Evolutionary conservation across 192 early-diverging fungal species (phyloP).

Genomic region (Backusella liffmaniae): DNA sequence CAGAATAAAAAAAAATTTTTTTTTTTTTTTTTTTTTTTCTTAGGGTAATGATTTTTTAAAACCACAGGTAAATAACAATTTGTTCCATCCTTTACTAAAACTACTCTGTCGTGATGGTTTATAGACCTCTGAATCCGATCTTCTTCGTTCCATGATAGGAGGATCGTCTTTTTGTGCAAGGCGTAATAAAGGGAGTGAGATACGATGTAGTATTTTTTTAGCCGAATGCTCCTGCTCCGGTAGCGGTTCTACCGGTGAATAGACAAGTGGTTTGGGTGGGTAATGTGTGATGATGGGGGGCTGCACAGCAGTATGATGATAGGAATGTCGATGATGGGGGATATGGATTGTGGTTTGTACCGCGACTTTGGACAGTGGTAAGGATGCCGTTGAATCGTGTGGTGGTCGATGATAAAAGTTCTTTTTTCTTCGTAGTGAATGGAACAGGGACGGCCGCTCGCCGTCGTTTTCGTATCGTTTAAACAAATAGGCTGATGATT

Average conservation of each 20-base stretch:
- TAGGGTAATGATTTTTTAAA: not conserved
- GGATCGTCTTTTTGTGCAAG: not conserved
- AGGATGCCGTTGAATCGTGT: not conserved
- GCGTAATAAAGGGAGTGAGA: constrained; percentile 4
- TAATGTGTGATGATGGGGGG: constrained; percentile 35
- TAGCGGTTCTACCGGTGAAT: constrained; percentile 31
- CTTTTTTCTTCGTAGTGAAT: constrained; percentile 6
- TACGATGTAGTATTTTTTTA: constrained; percentile 1
- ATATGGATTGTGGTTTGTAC: constrained; percentile 32
- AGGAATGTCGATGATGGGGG: constrained; percentile 8
- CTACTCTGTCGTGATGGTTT: not conserved
- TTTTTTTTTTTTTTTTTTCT: not conserved
- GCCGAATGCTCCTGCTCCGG: not conserved
- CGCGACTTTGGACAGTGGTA: constrained; percentile 22
- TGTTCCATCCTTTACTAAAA: constrained; percentile 5
- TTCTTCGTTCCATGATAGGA: constrained; percentile 3
- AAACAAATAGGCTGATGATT: constrained; percentile 24
- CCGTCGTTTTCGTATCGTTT: constrained; percentile 6
- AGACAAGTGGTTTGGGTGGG: constrained; percentile 31
- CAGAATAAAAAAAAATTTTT: not conserved
- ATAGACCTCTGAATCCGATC: constrained; percentile 9
- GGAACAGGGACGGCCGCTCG: not conserved
- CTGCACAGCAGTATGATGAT: constrained; percentile 22
- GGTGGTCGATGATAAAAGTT: not conserved
- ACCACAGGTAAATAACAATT: not conserved